Evolutionary conservation across 164 flowering plant genomes (phyloP), one percentile per base, ranked within the genome.

Genomic region (Euptelea pleiosperma): DNA sequence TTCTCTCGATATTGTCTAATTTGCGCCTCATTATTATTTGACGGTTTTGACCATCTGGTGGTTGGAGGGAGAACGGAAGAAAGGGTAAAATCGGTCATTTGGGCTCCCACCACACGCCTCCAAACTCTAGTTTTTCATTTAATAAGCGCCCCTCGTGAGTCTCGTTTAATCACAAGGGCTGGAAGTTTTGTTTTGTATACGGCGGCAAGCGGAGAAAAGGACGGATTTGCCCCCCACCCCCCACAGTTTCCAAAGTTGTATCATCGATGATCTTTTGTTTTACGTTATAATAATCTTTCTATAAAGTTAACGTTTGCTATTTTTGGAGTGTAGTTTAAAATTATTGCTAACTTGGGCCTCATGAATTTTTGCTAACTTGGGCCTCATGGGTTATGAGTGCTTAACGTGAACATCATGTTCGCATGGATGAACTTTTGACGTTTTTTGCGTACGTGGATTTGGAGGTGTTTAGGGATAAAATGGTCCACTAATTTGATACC

Each of bases 311-410:
- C n/a, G n/a, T n/a, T n/a, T n/a, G n/a, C n/a, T n/a, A n/a, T n/a
- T n/a, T n/a, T n/a, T n/a, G n/a, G n/a, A n/a, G n/a, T n/a, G n/a
- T n/a, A n/a, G n/a, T n/a, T n/a, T n/a, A n/a, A n/a, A n/a, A n/a
- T n/a, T n/a, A n/a, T n/a, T n/a, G n/a, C n/a, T n/a, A n/a, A n/a
- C n/a, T n/a, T n/a, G n/a, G n/a, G n/a, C n/a, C n/a, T n/a, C n/a
- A n/a, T n/a, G n/a, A 12, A 22, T 34, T 48, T 25, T 59, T n/a
- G 45, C 44, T 25, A 48, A 37, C 8, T n/a, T 24, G 29, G 19
- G 21, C 68, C 67, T 63, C 74, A 77, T 71, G 76, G 65, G 77
- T 71, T 71, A 75, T 78, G 85, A 73, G 80, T 78, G 70, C 42
- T 61, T 65, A 71, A 66, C 75, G 80, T 70, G 82, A 65, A 70